Base-by-base conservation (phyloP, 331 rosid genomes). In the Stylosanthes scabra region DNA sequence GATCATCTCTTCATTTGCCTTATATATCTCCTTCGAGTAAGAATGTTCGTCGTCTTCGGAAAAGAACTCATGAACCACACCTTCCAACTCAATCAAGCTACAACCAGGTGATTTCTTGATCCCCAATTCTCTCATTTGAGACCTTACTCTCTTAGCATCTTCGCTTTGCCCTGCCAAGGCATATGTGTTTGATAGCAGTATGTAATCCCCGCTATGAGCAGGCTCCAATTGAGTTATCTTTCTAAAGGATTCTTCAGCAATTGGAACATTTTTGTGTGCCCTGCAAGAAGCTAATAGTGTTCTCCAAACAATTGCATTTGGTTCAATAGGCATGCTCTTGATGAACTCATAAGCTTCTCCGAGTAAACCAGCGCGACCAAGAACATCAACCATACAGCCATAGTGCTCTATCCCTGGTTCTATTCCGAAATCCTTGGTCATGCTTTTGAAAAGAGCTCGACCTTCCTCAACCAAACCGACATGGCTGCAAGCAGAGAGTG, bases 311-410 rank as follows among this genome's bases (percentile, higher is more conserved):
- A 89, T 76, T 40, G 71, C 87, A 69, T 89, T 89, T 51, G 95
- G 88, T 52, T 78, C 73, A 16, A 78, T 45, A 37, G 90, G 84
- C 88, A 85, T 89, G 83, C 72, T 81, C 64, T 64, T 82, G 28
- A 85, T 65, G 42, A 86, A 89, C 77, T 83, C 72, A 76, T 68
- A 77, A 25, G 91, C 91, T 68, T 86, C 91, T 42, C 81, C 83
- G 31, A 85, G 78, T 70, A 83, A 77, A 56, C 91, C 88, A 25
- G 89, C 88, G 34, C 86, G 85, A 42, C 94, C 94, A 63, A 84
- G 84, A 72, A 86, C 74, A 74, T 88, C 93, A 42, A 88, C 93
- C 91, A 88, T 86, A 59, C 89, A 86, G 62, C 93, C 93, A 46
- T 84, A 86, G 69, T 88, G 91, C 78, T 86, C 91, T 2, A 84